These are phyloP conservation scores for Rheum nobile DNA, from an alignment of 148 eudicot species.

Conservation along the genomic window DNA sequence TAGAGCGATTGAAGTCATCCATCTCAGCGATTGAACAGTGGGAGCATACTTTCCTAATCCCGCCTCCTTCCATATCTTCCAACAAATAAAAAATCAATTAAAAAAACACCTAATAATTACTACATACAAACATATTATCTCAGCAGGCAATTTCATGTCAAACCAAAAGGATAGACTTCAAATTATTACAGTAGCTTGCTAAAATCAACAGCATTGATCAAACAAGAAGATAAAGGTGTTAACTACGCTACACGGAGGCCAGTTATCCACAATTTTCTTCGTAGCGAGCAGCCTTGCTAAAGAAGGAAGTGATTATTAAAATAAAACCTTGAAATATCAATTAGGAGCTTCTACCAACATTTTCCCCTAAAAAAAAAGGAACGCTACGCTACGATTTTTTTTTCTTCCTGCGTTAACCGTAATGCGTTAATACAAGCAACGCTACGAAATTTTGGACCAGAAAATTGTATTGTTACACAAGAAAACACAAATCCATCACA, in stretches of 20 bases:
- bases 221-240: neutral
- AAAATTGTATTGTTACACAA: neutral
- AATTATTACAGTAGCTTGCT: neutral
- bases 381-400: neutral
- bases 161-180: neutral
- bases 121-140: neutral
- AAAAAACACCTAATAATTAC: neutral
- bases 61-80: constrained; percentile 46
- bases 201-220: neutral
- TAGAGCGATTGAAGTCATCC: constrained; percentile 74
- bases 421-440: neutral
- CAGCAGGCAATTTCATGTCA: neutral
- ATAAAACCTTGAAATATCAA: neutral
- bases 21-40: constrained; percentile 63
- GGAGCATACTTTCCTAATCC: constrained; percentile 70
- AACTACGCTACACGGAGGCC: neutral
- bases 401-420: neutral
- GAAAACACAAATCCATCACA: neutral
- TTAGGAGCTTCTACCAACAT: neutral
- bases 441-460: neutral
- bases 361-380: neutral
- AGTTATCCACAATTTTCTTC: neutral
- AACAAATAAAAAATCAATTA: neutral
- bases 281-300: neutral
- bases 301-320: neutral